These are phyloP conservation scores for Alisma plantagoaquatica DNA, from an alignment of 106 monocot species.

Conservation along the genomic window DNA sequence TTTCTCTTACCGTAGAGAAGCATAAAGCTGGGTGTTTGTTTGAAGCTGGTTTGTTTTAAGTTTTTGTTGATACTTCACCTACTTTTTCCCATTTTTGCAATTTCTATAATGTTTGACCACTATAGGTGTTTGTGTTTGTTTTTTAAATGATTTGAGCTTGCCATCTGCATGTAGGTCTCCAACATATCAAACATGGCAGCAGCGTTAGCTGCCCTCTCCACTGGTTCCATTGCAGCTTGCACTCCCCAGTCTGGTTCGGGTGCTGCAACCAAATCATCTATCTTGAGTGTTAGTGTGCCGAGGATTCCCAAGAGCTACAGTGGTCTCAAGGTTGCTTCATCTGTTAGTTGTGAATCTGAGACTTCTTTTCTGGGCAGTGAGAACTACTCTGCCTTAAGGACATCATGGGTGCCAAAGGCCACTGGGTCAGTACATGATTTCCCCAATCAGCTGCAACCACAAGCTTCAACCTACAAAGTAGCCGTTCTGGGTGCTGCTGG, in stretches of 20 bases:
- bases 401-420: slow-evolving; percentile 17
- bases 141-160: too few species aligned
- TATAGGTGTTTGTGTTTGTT: too few species aligned
- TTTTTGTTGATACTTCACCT: too few species aligned
- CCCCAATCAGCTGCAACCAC: slow-evolving; percentile 16
- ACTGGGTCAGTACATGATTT: slow-evolving; percentile 1
- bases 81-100: too few species aligned
- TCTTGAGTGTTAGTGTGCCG: slow-evolving; percentile 7
- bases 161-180: too few species aligned
- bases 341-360: slow-evolving; percentile 15
- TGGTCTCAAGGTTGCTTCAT: slow-evolving; percentile 36
- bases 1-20: too few species aligned
- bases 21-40: too few species aligned
- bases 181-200: slow-evolving; percentile 35
- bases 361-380: slow-evolving; percentile 34
- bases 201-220: slow-evolving; percentile 7
- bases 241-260: slow-evolving; percentile 11
- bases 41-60: too few species aligned
- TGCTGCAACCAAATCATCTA: slow-evolving; percentile 10
- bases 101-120: too few species aligned
- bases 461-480: too few species aligned
- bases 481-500: too few species aligned
- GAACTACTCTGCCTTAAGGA: slow-evolving; percentile 16
- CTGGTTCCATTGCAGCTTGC: slow-evolving; percentile 14
- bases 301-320: slow-evolving; percentile 21